phyloP scores from a whole-genome alignment of 1,284 basidiomycete genomes.

The Tremellales sp. region DNA sequence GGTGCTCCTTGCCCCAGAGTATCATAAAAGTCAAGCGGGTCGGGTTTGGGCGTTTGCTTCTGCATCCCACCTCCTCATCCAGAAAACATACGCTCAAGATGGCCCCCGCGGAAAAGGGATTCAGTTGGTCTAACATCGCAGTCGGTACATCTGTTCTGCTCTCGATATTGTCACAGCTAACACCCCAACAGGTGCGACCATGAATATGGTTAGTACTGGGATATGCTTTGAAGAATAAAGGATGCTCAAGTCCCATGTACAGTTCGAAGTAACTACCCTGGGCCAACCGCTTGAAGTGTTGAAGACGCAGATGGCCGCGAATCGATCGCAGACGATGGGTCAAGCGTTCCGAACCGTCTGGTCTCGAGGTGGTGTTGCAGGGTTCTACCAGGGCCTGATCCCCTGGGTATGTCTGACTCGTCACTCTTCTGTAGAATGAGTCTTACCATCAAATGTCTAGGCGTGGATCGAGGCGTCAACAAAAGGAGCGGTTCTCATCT shows the following conservation, averaged over 20 bases:
- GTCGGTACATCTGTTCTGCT: conserved; percentile 63
- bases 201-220: conserved; percentile 87
- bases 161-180: not conserved
- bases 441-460: conserved; percentile 49
- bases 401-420: conserved; percentile 72
- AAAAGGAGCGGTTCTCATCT: conserved; percentile 93
- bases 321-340: conserved; percentile 82
- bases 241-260: not conserved
- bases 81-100: conserved; percentile 32
- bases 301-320: conserved; percentile 98
- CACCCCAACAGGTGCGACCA: conserved; percentile 69
- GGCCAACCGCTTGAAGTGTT: conserved; percentile 98
- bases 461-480: conserved; percentile 99
- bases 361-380: conserved; percentile 81
- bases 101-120: conserved; percentile 70
- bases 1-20: no score
- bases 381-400: conserved; percentile 98
- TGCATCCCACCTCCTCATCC: conserved; percentile 1
- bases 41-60: no score
- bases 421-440: conserved; percentile 14
- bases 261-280: conserved; percentile 80
- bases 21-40: no score
- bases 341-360: conserved; percentile 84
- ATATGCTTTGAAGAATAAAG: not conserved
- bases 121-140: conserved; percentile 98